phyloP scores from a whole-genome alignment of 2,329 filamentous ascomycete genomes.

The Botryosphaeria dothidea region DNA sequence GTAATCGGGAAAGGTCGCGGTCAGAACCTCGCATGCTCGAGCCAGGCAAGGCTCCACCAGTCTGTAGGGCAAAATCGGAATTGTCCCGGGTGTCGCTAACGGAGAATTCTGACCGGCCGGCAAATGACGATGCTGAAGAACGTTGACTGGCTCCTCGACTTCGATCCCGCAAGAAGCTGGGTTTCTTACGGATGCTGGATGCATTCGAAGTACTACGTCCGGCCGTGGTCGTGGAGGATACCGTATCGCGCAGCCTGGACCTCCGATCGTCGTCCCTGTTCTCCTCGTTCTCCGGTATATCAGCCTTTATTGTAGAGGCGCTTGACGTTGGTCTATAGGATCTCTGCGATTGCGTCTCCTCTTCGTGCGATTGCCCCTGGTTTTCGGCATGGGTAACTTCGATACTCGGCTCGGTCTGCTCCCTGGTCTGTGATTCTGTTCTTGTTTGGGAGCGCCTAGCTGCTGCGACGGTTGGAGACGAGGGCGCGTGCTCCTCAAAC shows the following conservation, averaged over 20 bases:
- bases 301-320: conserved; percentile 38
- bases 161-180: conserved; percentile 57
- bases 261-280: conserved; percentile 2
- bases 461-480: conserved; percentile 46
- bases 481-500: conserved; percentile 37
- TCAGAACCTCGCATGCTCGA: conserved; percentile 50
- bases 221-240: neutral
- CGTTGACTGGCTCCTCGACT: conserved; percentile 53
- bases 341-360: conserved; percentile 1
- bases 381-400: conserved; percentile 14
- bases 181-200: conserved; percentile 42
- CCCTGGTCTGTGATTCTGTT: conserved; percentile 6
- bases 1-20: conserved; percentile 65
- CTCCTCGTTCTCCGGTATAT: neutral
- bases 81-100: conserved; percentile 64
- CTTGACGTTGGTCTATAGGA: conserved; percentile 34
- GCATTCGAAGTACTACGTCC: conserved; percentile 2
- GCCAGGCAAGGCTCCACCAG: conserved; percentile 69
- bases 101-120: conserved; percentile 54
- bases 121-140: conserved; percentile 59
- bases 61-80: conserved; percentile 79
- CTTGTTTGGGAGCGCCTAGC: conserved; percentile 35
- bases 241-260: neutral
- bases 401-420: conserved; percentile 13
- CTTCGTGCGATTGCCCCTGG: conserved; percentile 16